Evolutionary conservation across 495 filamentous ascomycete genomes (phyloP).

Genomic region (Xylaria scruposa): DNA sequence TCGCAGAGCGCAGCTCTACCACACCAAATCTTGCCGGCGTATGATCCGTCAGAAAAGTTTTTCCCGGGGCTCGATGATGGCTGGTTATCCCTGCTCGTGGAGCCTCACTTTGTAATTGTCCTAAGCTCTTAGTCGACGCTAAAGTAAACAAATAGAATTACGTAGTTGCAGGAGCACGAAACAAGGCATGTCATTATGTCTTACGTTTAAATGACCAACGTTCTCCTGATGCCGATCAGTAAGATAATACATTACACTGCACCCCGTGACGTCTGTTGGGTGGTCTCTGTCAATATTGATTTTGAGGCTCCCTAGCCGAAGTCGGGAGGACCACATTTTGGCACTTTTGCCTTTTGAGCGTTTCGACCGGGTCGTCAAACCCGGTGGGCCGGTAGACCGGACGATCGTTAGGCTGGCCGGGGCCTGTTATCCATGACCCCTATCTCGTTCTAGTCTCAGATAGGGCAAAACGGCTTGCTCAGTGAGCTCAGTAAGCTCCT

Average conservation of each 20-base stretch:
- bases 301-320: slow-evolving; percentile 3
- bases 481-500: slow-evolving; percentile 5
- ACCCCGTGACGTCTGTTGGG: background rate
- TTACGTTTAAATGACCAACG: background rate
- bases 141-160: slow-evolving; percentile 10
- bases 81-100: slow-evolving; percentile 1
- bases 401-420: slow-evolving; percentile 14
- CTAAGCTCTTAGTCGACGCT: background rate
- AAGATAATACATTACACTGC: background rate
- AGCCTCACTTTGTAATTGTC: slow-evolving; percentile 9
- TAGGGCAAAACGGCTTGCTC: background rate
- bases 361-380: slow-evolving; percentile 17
- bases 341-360: slow-evolving; percentile 23
- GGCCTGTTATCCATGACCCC: background rate
- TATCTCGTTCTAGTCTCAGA: background rate
- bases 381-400: slow-evolving; percentile 24
- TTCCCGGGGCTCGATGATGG: background rate
- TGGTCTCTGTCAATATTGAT: slow-evolving; percentile 12
- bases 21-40: background rate
- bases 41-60: slow-evolving; percentile 19
- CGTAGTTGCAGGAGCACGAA: background rate
- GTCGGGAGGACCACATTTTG: slow-evolving; percentile 11
- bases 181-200: background rate
- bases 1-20: background rate
- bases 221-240: slow-evolving; percentile 9